Conservation (phyloP, 805 yeast genomes). For the Candida incommunis region DNA sequence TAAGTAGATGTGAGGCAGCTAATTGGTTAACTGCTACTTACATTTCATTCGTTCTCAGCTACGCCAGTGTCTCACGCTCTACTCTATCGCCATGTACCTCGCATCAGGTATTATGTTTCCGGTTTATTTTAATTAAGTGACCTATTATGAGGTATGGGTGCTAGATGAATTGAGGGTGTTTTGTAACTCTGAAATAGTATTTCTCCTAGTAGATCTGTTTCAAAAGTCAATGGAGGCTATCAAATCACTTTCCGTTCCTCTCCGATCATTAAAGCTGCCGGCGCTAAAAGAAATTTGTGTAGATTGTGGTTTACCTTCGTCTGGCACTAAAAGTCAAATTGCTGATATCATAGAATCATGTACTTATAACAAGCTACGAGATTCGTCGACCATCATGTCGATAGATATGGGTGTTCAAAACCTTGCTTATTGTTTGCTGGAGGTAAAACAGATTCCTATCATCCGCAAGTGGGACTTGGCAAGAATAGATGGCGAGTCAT, state of each 20-base stretch:
- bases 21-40: too few species aligned
- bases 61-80: too few species aligned
- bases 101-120: too few species aligned
- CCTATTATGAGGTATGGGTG: too few species aligned
- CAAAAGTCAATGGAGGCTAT: background rate
- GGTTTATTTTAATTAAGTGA: too few species aligned
- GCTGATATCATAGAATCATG: constrained; percentile 4
- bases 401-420: constrained; percentile 22
- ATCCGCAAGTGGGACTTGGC: constrained; percentile 7
- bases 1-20: too few species aligned
- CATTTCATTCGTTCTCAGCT: too few species aligned
- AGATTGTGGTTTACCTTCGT: constrained; percentile 9
- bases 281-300: constrained; percentile 8
- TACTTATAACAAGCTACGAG: background rate
- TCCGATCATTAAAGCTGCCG: background rate
- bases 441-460: background rate
- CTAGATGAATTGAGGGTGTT: too few species aligned
- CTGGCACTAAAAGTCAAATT: constrained; percentile 11
- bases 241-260: background rate
- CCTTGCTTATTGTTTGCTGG: constrained; percentile 16
- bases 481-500: constrained; percentile 7
- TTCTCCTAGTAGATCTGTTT: too few species aligned
- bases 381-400: constrained; percentile 13
- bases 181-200: too few species aligned
- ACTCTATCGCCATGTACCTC: too few species aligned